Base-by-base conservation (phyloP, 768 basidiomycete genomes). In the Pisolithus marmoratus region DNA sequence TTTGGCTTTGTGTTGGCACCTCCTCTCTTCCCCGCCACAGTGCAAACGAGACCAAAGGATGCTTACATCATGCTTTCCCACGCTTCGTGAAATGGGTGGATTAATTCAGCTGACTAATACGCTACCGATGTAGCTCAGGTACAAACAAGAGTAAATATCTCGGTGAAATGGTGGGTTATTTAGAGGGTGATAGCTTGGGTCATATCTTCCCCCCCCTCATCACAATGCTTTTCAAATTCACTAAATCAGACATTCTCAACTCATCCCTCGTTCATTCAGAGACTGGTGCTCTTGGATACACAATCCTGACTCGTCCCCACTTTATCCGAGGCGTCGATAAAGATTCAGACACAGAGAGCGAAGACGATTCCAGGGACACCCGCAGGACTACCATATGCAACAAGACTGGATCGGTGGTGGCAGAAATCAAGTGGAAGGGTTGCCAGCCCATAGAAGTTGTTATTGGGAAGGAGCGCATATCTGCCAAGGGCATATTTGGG, bases 161-260 rank as follows among this genome's bases (percentile, higher is more conserved):
- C n/a, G n/a, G n/a, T n/a, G n/a, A n/a, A n/a, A n/a, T n/a, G n/a
- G n/a, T n/a, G n/a, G n/a, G n/a, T n/a, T n/a, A n/a, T n/a, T n/a
- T n/a, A n/a, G n/a, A n/a, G n/a, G n/a, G n/a, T n/a, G n/a, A n/a
- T n/a, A n/a, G n/a, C n/a, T n/a, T n/a, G n/a, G n/a, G n/a, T n/a
- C n/a, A n/a, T n/a, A n/a, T n/a, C n/a, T n/a, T n/a, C n/a, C 38
- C 37, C 47, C 8, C 23, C 24, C 36, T 37, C 22, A 8, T 11
- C 22, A 26, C 51, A 41, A 83, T 82, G 81, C 63, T 83, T 29
- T 73, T 83, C 63, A 81, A 75, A 72, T 82, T 83, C 62, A 77
- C 80, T 38, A 71, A 77, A 29, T 62, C 75, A 15, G 81, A 83
- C 55, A 78, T 84, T 64, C 74, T 84, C 38, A 78, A 83, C 60